Evolutionary conservation across 331 rosid species (phyloP), one percentile per base, ranked within the genome.

Genomic region (Phaseolus coccineus): DNA sequence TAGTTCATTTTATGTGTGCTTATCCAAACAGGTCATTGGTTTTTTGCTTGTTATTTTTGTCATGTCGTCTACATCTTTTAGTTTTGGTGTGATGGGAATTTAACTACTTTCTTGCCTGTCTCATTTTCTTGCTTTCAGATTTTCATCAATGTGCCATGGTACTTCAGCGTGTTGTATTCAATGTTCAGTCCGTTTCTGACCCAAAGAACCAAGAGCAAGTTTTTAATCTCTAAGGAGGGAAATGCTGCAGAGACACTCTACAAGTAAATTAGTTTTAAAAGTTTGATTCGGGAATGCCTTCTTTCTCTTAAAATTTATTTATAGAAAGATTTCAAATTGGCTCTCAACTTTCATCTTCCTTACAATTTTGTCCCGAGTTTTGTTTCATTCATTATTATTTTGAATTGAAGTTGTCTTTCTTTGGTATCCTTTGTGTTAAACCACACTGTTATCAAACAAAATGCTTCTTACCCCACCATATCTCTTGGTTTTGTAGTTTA

Each of bases 91-190:
- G 52, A 40, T 57, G 57, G 10, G 42, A 39, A 46, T 42, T 42
- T 40, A 33, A 12, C 40, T 59, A 5, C 0, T 37, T 66, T 64
- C 67, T 24, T 15, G 31, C 22, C 62, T 11, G 28, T 25, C 27
- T 24, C 1, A 31, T 16, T 53, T 55, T 47, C 39, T 57, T 35
- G 44, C 1, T 65, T 28, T 42, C 85, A 93, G 98, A 86, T 93
- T 85, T 93, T 93, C 83, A 83, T 93, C 90, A 94, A 94, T 77
- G 98, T 91, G 8, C 98, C 97, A 0, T 94, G 98, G 98, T 94
- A 94, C 93, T 94, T 94, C 87, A 90, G 89, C 73, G n/a, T 90
- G 76, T 58, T 91, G 82, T 94, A 94, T 67, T 94, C 98, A 0
- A 86, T 94, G 89, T 91, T 94, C 81, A 87, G 96, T 73, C 96